Conservation (phyloP, 305 asterid species). For the Fraxinus ornus region DNA sequence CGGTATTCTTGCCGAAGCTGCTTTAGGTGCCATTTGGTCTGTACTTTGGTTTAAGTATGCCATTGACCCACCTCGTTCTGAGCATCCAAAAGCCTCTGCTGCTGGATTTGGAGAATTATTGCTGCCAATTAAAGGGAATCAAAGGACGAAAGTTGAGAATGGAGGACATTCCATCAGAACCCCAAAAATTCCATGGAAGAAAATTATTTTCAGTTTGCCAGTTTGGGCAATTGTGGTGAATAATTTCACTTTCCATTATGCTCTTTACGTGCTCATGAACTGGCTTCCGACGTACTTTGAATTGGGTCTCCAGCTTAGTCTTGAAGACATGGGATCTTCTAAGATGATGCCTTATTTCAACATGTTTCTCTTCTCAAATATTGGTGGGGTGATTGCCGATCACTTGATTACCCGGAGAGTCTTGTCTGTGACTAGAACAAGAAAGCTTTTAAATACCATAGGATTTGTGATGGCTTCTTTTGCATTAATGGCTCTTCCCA, state of each 20-base stretch:
- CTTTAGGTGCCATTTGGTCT: conserved; percentile 81
- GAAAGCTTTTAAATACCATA: conserved; percentile 72
- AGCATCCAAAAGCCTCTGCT: conserved; percentile 84
- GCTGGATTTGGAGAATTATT: conserved; percentile 86
- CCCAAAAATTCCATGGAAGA: conserved; percentile 73
- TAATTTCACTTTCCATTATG: conserved; percentile 90
- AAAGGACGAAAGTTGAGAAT: conserved; percentile 50
- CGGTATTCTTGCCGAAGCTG: conserved; percentile 79
- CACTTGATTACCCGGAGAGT: conserved; percentile 59
- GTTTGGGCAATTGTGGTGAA: conserved; percentile 90
- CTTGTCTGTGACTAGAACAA: conserved; percentile 65
- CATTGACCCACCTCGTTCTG: conserved; percentile 89
- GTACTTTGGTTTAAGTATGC: conserved; percentile 77
- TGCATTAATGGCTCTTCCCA: conserved; percentile 72
- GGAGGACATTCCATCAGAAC: conserved; percentile 45
- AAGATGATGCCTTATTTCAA: conserved; percentile 91
- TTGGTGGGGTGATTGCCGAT: conserved; percentile 89
- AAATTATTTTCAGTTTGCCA: conserved; percentile 66
- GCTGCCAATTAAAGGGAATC: conserved; percentile 54
- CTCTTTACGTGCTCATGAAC: conserved; percentile 89
- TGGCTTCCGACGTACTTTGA: conserved; percentile 98
- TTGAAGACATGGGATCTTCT: conserved; percentile 95
- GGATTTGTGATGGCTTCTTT: conserved; percentile 77
- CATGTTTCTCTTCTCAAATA: conserved; percentile 85
- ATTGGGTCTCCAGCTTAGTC: conserved; percentile 74